Percentiles rank a stretch among this genome's conserved stretches.
Conservation (phyloP, 1,284 basidiomycete species). For the Rhodotorula sp. region DNA sequence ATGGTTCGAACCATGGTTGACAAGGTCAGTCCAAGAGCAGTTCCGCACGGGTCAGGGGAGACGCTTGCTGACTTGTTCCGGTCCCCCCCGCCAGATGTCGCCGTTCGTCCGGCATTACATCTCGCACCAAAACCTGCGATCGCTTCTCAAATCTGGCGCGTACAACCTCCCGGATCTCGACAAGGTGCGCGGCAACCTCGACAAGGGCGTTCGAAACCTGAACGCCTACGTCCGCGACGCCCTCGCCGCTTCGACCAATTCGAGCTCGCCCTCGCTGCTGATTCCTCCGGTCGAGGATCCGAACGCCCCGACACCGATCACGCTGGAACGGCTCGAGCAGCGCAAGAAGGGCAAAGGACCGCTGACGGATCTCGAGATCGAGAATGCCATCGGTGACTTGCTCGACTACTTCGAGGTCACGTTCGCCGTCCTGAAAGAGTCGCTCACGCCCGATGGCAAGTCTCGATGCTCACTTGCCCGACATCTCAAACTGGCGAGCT, state of each 20-base stretch:
- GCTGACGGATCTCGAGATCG: conserved; percentile 88
- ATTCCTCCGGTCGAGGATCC: conserved; percentile 37
- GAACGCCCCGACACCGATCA: conserved; percentile 22
- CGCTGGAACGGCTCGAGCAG: conserved; percentile 52
- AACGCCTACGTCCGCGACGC: conserved; percentile 41
- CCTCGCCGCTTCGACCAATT: conserved; percentile 28
- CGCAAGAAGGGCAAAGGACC: conserved; percentile 40
- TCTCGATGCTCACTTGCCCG: neutral
- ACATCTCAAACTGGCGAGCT: no score
- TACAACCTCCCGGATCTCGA: conserved; percentile 45
- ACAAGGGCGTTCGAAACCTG: conserved; percentile 40
- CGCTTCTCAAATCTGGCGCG: conserved; percentile 40
- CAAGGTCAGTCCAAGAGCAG: conserved; percentile 62
- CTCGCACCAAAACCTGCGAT: conserved; percentile 56
- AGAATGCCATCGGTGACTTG: conserved; percentile 83
- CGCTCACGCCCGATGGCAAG: conserved; percentile 62
- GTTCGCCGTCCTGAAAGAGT: conserved; percentile 84
- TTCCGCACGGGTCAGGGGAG: neutral
- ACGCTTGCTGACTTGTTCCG: neutral
- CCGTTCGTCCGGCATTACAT: conserved; percentile 89
- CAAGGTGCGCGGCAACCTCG: conserved; percentile 40
- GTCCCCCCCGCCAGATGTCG: conserved; percentile 66
- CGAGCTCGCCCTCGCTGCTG: conserved; percentile 7
- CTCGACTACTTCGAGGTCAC: conserved; percentile 98
- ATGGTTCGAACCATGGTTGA: conserved; percentile 97